Evolutionary conservation across 805 yeast species (phyloP).

Genomic region (Candida sonorensis): DNA sequence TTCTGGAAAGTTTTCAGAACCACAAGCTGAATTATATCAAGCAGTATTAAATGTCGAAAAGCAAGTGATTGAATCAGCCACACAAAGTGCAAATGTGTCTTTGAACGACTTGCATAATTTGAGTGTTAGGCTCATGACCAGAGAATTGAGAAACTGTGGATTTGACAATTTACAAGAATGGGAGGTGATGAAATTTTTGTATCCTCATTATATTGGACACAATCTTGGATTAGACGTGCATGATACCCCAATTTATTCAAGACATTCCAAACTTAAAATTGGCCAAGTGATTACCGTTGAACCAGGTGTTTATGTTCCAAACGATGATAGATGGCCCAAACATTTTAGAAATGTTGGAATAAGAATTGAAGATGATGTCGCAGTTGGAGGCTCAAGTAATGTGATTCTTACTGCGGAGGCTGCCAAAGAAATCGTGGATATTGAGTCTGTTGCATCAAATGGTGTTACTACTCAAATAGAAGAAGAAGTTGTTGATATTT

Average conservation of each 20-base stretch:
- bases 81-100: conserved; percentile 42
- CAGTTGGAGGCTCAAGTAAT: conserved; percentile 54
- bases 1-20: conserved; percentile 59
- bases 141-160: conserved; percentile 70
- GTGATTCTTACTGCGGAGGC: conserved; percentile 72
- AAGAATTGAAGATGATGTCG: conserved; percentile 91
- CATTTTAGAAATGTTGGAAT: conserved; percentile 85
- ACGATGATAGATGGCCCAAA: conserved; percentile 63
- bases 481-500: conserved; percentile 33
- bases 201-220: conserved; percentile 96
- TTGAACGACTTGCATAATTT: conserved; percentile 70
- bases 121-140: conserved; percentile 52
- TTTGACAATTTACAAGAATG: conserved; percentile 43
- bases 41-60: conserved; percentile 83
- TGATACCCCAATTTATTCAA: conserved; percentile 63
- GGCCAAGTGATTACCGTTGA: conserved; percentile 92
- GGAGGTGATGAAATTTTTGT: conserved; percentile 51
- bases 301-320: conserved; percentile 91
- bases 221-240: conserved; percentile 90
- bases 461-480: conserved; percentile 46
- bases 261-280: conserved; percentile 42
- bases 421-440: conserved; percentile 76
- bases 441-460: conserved; percentile 57
- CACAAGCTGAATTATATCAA: conserved; percentile 83
- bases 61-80: conserved; percentile 66